These are phyloP conservation scores for Eimeria tenella DNA, from an alignment of 169 alveolate species.

Conservation along the genomic window DNA sequence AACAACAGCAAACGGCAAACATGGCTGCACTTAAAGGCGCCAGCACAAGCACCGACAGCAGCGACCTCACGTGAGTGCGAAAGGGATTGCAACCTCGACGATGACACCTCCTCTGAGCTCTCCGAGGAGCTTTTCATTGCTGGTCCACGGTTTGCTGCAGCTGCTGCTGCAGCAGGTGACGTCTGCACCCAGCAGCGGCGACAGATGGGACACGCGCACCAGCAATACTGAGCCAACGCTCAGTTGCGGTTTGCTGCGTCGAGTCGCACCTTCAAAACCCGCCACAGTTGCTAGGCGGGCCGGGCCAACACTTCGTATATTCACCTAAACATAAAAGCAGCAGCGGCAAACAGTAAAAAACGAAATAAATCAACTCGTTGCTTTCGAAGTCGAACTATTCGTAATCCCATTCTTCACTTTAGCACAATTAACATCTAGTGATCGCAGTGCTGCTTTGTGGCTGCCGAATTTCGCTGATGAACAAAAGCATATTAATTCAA, in stretches of 20 bases:
- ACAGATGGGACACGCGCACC: constrained; percentile 38
- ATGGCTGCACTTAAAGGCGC: neutral
- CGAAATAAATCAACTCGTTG: too few relatives aligned
- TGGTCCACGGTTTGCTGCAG: constrained; percentile 78
- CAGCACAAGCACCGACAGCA: constrained; percentile 23
- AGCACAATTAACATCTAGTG: too few relatives aligned
- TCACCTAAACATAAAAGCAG: constrained; percentile 24
- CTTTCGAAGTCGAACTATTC: too few relatives aligned
- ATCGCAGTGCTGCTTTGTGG: too few relatives aligned
- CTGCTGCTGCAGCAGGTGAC: constrained; percentile 70
- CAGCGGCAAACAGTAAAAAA: too few relatives aligned
- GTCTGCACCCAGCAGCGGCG: constrained; percentile 71
- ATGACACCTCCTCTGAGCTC: constrained; percentile 68
- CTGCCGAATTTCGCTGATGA: too few relatives aligned
- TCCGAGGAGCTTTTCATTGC: constrained; percentile 67
- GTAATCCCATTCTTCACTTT: too few relatives aligned
- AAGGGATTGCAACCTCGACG: constrained; percentile 62
- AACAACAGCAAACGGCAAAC: neutral
- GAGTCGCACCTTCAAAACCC: constrained; percentile 75
- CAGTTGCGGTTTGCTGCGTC: constrained; percentile 67
- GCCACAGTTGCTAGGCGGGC: constrained; percentile 63
- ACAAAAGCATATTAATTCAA: too few relatives aligned
- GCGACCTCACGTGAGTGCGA: constrained; percentile 12
- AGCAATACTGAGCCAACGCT: constrained; percentile 64
- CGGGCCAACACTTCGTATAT: constrained; percentile 52